Base-by-base conservation (phyloP, 768 basidiomycete species). In the Russula brevipes region DNA sequence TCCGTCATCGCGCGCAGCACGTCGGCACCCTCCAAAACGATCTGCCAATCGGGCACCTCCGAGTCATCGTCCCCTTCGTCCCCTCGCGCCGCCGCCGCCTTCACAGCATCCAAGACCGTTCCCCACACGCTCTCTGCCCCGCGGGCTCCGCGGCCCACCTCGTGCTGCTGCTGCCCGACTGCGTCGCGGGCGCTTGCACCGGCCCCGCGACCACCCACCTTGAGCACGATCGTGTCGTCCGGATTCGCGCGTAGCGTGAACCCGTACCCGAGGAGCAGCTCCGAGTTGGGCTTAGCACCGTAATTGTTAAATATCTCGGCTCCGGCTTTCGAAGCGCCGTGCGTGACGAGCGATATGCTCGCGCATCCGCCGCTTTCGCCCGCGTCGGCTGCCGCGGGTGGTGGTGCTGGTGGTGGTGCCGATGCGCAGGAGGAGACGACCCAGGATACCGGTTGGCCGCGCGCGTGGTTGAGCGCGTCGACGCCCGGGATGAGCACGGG, bases 221-320 rank as follows among this genome's bases (percentile, higher is more conserved):
- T 87, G 39, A 97, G 81, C 1, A 89, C 78, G 68, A 95, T 88
- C 0, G 88, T 90, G 70, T 97, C 95, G 70, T 94, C 91, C 0
- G 88, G 88, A 66, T 97, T 97, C 35, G 84, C 66, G 1, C 81
- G 76, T 4, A 95, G 72, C 0, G 89, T 83, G 75, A 98, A 98
- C 1, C 96, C 95, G 70, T 97, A 98, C 5, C 91, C 93, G 4
- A 98, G 80, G 51, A 98, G 84, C 49, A 98, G 81, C 73, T 95
- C 91, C 33, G 91, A 81, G 72, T 96, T 95, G 0, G 92, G 85
- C 72, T 97, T 97, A 0, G 86, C 82, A 0, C 94, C 95, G 72
- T 97, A 97, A 72, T 96, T 96, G 76, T 94, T 96, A 76, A 87
- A 85, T 19, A 95, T 76, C 72, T 94, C 88, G 31, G 78, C 70